Evolutionary conservation across 1,139 yeast genomes (phyloP).

Genomic region (Zhuliangozyma parablackwelliae): DNA sequence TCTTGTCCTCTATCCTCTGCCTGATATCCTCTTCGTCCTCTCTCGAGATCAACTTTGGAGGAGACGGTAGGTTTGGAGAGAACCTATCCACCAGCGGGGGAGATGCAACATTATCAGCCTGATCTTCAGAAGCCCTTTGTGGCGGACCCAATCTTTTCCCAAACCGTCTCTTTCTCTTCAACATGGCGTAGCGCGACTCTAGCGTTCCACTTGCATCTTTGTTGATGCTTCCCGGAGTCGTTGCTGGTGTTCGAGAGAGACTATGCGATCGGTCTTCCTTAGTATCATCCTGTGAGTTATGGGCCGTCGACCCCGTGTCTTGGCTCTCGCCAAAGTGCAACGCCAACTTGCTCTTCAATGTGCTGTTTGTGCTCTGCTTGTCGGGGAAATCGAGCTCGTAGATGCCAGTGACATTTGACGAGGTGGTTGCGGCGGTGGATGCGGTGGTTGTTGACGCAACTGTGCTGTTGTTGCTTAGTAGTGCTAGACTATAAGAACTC

Average conservation of each 20-base stretch:
- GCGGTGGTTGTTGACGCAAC: neutral
- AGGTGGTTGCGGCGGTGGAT: neutral
- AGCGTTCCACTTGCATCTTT: neutral
- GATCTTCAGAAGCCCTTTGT: constrained; percentile 24
- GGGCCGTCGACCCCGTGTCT: too few relatives aligned
- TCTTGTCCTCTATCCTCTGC: constrained; percentile 18
- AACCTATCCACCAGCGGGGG: constrained; percentile 12
- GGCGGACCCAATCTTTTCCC: constrained; percentile 40
- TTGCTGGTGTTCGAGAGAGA: neutral
- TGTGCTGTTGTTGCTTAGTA: constrained; percentile 14
- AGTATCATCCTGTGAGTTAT: neutral
- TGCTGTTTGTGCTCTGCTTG: neutral
- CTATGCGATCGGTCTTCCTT: neutral
- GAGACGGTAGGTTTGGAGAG: constrained; percentile 11
- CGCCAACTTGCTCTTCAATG: neutral
- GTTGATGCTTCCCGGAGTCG: constrained; percentile 5
- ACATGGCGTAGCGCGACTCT: neutral
- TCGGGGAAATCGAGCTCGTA: constrained; percentile 9
- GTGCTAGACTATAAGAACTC: constrained; percentile 50
- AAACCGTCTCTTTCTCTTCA: constrained; percentile 29
- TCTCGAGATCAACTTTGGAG: constrained; percentile 9
- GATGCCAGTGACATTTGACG: constrained; percentile 6
- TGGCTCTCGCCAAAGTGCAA: neutral
- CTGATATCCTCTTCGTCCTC: constrained; percentile 25
- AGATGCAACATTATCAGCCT: constrained; percentile 4